phyloP scores from a whole-genome alignment of 257 asterid genomes.

The Nicotiana tabacum region DNA sequence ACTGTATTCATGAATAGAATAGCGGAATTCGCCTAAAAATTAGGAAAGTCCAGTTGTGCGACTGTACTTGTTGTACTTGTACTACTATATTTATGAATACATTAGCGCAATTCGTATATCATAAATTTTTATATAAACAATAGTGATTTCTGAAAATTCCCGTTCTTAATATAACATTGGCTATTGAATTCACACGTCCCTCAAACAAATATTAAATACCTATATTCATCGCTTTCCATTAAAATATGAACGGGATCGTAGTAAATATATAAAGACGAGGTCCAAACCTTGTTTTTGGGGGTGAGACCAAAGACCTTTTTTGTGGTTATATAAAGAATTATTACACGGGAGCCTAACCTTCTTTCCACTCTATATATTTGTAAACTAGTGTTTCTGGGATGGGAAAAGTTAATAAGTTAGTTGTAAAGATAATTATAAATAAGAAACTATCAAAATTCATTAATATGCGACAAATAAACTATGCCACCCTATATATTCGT shows the following conservation, averaged over 20 bases:
- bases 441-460: not conserved
- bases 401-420: not conserved
- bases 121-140: too few species aligned
- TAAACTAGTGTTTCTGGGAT: not conserved
- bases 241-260: not conserved
- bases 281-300: not conserved
- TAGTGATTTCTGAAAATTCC: too few species aligned
- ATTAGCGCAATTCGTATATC: too few species aligned
- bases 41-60: too few species aligned
- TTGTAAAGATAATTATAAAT: not conserved
- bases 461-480: not conserved
- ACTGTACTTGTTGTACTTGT: too few species aligned
- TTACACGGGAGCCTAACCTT: constrained; percentile 5
- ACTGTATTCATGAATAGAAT: too few species aligned
- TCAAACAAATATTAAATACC: not conserved
- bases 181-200: not conserved
- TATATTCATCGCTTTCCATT: not conserved
- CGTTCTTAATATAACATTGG: too few species aligned
- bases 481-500: not conserved
- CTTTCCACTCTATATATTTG: not conserved
- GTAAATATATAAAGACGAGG: not conserved
- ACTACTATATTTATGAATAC: too few species aligned
- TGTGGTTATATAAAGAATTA: not conserved
- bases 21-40: too few species aligned
- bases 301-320: not conserved